phyloP scores from a whole-genome alignment of 169 alveolate genomes.

The Eimeria maxima region DNA sequence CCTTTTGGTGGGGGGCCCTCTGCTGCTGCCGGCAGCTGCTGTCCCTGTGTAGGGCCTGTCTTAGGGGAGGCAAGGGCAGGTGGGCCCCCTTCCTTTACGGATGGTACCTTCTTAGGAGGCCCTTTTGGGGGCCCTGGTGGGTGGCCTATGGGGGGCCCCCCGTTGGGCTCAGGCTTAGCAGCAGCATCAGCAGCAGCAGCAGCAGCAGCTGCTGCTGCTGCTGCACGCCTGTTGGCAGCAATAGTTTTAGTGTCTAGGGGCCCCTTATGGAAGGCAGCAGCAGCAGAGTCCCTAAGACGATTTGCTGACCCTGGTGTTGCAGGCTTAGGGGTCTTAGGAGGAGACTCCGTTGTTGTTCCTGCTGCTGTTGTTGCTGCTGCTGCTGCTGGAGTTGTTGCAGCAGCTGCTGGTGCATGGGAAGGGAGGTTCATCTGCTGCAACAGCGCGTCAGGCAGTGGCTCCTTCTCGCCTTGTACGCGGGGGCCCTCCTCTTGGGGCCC shows the following conservation, averaged over 20 bases:
- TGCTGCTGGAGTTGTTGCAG: slow-evolving; percentile 1
- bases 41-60: not conserved
- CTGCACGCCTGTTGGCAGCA: slow-evolving; percentile 23
- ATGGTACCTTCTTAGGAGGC: not conserved
- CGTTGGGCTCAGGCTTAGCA: too few relatives aligned
- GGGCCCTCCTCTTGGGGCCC: not conserved
- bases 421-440: slow-evolving; percentile 40
- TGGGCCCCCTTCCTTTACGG: slow-evolving; percentile 1
- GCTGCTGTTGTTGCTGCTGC: slow-evolving; percentile 6
- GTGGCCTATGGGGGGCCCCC: too few relatives aligned
- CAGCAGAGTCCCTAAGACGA: slow-evolving; percentile 1
- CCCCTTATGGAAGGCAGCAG: slow-evolving; percentile 16
- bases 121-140: not conserved
- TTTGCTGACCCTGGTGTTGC: not conserved
- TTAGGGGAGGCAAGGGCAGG: not conserved
- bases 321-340: slow-evolving; percentile 31
- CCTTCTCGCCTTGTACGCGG: not conserved
- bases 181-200: not conserved
- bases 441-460: not conserved
- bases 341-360: not conserved
- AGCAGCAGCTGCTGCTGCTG: slow-evolving; percentile 18
- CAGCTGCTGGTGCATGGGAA: not conserved
- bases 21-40: not conserved
- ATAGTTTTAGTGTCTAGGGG: slow-evolving; percentile 10
- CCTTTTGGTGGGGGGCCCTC: not conserved